phyloP scores from a whole-genome alignment of 2,329 filamentous ascomycete genomes.

The Samsoniella hepiali region DNA sequence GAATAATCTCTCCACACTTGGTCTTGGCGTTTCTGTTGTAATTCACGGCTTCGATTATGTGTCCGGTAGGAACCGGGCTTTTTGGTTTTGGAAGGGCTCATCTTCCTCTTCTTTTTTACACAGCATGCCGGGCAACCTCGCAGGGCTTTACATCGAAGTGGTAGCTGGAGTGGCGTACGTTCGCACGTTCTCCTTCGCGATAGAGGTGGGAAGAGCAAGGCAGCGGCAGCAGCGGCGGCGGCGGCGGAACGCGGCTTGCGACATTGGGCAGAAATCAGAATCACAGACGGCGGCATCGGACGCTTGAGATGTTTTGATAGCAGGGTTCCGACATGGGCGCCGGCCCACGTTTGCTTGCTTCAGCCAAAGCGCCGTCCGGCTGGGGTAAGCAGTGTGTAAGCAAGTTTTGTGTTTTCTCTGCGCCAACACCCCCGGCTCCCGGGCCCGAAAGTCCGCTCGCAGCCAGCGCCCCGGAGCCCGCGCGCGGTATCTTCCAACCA shows the following conservation, averaged over 20 bases:
- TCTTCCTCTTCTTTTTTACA: too few species aligned
- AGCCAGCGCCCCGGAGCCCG: not conserved
- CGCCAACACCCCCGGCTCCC: not conserved
- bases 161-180: too few species aligned
- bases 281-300: not conserved
- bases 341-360: not conserved
- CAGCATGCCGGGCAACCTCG: too few species aligned
- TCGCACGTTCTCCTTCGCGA: too few species aligned
- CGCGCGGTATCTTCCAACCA: not conserved
- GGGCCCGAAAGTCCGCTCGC: conserved; percentile 1
- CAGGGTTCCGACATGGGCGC: not conserved
- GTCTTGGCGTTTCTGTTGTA: conserved; percentile 2
- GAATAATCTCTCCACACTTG: conserved; percentile 4
- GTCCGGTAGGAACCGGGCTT: too few species aligned
- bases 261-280: not conserved
- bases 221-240: too few species aligned
- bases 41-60: not conserved
- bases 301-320: not conserved
- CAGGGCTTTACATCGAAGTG: too few species aligned
- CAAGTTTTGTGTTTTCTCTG: not conserved
- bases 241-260: not conserved
- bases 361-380: not conserved
- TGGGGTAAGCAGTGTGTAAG: not conserved
- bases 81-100: too few species aligned
- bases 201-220: not conserved